phyloP scores from a whole-genome alignment of 1,284 basidiomycete genomes.

The Ganoderma resinaceum region DNA sequence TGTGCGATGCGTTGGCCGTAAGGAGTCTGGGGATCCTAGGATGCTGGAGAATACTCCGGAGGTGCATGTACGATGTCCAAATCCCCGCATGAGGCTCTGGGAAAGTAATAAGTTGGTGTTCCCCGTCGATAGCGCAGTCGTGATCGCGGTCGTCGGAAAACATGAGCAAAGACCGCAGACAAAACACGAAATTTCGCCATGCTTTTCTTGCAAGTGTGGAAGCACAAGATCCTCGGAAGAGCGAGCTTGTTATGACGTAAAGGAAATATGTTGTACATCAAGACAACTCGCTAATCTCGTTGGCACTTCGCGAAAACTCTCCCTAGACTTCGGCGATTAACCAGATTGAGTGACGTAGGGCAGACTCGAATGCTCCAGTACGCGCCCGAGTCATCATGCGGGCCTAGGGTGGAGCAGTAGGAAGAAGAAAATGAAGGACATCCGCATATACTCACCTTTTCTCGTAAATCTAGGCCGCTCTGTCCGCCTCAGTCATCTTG shows the following conservation, averaged over 20 bases:
- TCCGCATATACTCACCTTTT: slow-evolving; percentile 26
- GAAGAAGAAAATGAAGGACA: background rate
- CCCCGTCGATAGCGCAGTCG: background rate
- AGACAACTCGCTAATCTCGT: background rate
- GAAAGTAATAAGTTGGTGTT: background rate
- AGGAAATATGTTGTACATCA: background rate
- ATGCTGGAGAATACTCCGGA: background rate
- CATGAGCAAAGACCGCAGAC: background rate
- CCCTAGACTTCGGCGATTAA: background rate
- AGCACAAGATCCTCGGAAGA: background rate
- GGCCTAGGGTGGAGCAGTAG: background rate
- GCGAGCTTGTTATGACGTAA: background rate
- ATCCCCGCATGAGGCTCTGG: background rate
- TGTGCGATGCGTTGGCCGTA: background rate
- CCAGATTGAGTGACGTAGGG: background rate
- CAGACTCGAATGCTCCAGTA: background rate
- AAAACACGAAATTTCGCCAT: background rate
- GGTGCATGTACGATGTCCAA: background rate
- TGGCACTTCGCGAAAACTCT: background rate
- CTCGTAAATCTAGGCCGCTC: slow-evolving; percentile 14
- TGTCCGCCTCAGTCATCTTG: slow-evolving; percentile 35
- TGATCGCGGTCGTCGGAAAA: background rate
- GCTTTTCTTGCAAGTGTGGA: background rate
- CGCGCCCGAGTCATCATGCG: background rate
- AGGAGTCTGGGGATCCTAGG: background rate